Conservation (phyloP, 257 asterid genomes). For the Petunia axillaris region DNA sequence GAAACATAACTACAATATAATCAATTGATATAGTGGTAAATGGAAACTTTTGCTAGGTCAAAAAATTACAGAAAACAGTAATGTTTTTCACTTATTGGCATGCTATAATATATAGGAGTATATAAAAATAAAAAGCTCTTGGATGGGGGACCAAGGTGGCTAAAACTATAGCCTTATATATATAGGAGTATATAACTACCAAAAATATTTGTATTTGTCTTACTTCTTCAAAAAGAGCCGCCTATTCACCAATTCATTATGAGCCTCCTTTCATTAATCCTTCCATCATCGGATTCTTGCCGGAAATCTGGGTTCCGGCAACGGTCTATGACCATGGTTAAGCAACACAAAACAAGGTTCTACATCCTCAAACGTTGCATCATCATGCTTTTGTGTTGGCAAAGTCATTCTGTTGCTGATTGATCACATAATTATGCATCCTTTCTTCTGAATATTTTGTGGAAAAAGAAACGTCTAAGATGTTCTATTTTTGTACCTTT, state of each 20-base stretch:
- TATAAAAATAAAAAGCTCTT: neutral
- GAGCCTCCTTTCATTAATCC: constrained; percentile 11
- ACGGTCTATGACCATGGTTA: constrained; percentile 42
- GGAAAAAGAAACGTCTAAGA: neutral
- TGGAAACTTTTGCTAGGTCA: neutral
- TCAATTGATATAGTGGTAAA: neutral
- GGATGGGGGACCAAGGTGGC: neutral
- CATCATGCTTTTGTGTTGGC: constrained; percentile 50
- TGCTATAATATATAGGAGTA: neutral
- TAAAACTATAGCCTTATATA: neutral
- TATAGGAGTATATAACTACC: constrained; percentile 1
- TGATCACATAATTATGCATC: neutral
- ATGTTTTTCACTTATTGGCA: no score
- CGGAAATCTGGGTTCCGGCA: constrained; percentile 33
- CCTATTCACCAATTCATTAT: neutral
- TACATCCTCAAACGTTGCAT: constrained; percentile 51
- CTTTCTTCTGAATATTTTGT: constrained; percentile 19
- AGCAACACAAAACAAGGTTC: constrained; percentile 45
- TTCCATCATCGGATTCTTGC: constrained; percentile 29
- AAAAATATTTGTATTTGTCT: neutral
- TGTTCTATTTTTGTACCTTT: neutral
- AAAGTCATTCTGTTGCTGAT: constrained; percentile 37
- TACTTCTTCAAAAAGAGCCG: constrained; percentile 11
- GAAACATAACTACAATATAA: no score
- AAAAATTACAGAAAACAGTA: neutral